Percentiles rank a stretch among this genome's conserved stretches.
These are phyloP conservation scores for Phytopythium ostracodes DNA, from an alignment of 352 stramenopile genomes.

Conservation along the genomic window DNA sequence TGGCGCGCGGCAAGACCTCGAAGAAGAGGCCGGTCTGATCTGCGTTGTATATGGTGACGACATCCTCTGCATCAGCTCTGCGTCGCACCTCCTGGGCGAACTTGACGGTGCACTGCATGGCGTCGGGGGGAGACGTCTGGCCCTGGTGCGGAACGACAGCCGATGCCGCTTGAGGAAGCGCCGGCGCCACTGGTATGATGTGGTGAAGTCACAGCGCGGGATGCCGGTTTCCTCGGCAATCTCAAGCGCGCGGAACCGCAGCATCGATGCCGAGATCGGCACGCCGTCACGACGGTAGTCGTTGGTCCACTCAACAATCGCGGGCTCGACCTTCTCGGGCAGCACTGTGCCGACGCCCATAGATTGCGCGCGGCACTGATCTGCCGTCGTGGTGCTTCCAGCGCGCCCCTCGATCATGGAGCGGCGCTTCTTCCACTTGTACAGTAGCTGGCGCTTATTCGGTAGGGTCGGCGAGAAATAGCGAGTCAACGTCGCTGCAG, in stretches of 20 bases:
- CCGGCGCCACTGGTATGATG: neutral
- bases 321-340: neutral
- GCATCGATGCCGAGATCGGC: neutral
- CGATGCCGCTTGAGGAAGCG: neutral
- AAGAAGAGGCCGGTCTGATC: neutral
- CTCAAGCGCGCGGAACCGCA: neutral
- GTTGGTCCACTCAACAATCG: constrained; percentile 2
- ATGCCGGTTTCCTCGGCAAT: neutral
- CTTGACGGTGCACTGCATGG: neutral
- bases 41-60: neutral
- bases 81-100: neutral
- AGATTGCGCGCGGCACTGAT: neutral
- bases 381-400: neutral
- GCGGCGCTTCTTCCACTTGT: neutral
- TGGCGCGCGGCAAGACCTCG: neutral
- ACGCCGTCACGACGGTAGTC: neutral
- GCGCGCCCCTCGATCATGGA: neutral
- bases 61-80: neutral
- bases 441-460: neutral
- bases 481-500: neutral
- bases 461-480: neutral
- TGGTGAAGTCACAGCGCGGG: neutral
- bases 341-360: neutral
- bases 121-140: neutral
- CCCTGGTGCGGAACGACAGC: constrained; percentile 1